phyloP scores from a whole-genome alignment of 2,329 filamentous ascomycete species.

The Fusarium continuum region DNA sequence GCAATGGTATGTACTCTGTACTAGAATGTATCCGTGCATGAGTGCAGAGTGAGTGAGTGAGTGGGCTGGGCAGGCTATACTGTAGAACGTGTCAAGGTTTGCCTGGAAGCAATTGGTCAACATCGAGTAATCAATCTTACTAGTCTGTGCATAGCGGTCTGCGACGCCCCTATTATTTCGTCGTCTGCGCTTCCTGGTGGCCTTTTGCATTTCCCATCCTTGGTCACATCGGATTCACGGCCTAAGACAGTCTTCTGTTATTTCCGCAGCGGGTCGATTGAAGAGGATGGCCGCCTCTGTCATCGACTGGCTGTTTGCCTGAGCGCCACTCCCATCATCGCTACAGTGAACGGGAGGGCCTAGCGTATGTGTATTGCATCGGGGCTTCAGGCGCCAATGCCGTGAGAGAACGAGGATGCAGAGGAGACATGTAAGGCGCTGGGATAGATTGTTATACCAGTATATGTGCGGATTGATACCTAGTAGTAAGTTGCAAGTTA shows the following conservation, averaged over 20 bases:
- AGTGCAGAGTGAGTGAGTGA: slow-evolving; percentile 18
- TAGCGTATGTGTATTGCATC: slow-evolving; percentile 20
- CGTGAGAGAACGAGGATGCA: not conserved
- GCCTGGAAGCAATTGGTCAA: slow-evolving; percentile 24
- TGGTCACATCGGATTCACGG: slow-evolving; percentile 36
- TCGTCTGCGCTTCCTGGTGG: slow-evolving; percentile 20
- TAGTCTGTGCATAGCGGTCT: slow-evolving; percentile 38
- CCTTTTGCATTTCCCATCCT: slow-evolving; percentile 42
- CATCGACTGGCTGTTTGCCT: slow-evolving; percentile 39
- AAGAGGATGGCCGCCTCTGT: slow-evolving; percentile 27
- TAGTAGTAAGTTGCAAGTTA: no score
- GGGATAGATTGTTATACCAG: no score
- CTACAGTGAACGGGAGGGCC: slow-evolving; percentile 40
- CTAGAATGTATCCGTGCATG: not conserved
- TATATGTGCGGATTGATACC: no score
- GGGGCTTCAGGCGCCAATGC: slow-evolving; percentile 21
- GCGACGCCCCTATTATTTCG: slow-evolving; percentile 23
- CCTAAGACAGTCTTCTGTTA: slow-evolving; percentile 36
- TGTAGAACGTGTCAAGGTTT: slow-evolving; percentile 29
- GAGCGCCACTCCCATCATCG: slow-evolving; percentile 45
- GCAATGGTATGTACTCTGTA: no score
- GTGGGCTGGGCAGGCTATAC: no score
- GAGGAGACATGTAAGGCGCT: not conserved
- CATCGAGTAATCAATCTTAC: slow-evolving; percentile 15
- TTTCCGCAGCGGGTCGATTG: slow-evolving; percentile 35